phyloP scores from a whole-genome alignment of 2,329 filamentous ascomycete genomes.

The Cytospora leucostoma region DNA sequence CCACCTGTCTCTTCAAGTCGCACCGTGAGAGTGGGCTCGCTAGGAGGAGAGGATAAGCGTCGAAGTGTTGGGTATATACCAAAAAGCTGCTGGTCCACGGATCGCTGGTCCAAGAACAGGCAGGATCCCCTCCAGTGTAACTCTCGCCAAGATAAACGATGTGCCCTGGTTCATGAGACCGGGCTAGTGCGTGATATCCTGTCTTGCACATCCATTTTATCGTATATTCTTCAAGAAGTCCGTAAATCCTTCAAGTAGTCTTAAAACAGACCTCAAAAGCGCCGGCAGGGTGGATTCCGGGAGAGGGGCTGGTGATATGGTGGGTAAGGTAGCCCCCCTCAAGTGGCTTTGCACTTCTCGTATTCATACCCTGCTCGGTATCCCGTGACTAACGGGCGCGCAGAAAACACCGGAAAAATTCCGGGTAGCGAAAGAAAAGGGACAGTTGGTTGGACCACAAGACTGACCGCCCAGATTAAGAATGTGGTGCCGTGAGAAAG shows the following conservation, averaged over 20 bases:
- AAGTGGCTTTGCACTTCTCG: neutral
- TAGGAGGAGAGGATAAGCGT: neutral
- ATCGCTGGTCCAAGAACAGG: neutral
- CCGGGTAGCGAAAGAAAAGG: neutral
- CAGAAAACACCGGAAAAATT: neutral
- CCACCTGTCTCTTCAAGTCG: neutral
- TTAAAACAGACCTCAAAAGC: neutral
- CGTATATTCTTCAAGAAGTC: neutral
- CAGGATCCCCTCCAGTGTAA: neutral
- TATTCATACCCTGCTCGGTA: neutral
- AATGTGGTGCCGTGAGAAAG: neutral
- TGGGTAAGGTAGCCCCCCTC: neutral
- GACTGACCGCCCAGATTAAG: neutral
- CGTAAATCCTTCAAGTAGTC: neutral
- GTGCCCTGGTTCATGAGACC: neutral
- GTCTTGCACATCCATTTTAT: neutral
- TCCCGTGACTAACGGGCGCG: slow-evolving; percentile 1
- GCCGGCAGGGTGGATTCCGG: slow-evolving; percentile 1
- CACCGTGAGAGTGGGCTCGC: neutral
- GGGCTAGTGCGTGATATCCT: no score
- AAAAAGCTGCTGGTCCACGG: neutral
- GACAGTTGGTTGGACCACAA: neutral
- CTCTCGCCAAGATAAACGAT: neutral
- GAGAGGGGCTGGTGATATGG: neutral
- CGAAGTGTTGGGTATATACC: neutral